Conservation (phyloP, 2,329 filamentous ascomycete species). For the Proliferodiscus dingleyae region DNA sequence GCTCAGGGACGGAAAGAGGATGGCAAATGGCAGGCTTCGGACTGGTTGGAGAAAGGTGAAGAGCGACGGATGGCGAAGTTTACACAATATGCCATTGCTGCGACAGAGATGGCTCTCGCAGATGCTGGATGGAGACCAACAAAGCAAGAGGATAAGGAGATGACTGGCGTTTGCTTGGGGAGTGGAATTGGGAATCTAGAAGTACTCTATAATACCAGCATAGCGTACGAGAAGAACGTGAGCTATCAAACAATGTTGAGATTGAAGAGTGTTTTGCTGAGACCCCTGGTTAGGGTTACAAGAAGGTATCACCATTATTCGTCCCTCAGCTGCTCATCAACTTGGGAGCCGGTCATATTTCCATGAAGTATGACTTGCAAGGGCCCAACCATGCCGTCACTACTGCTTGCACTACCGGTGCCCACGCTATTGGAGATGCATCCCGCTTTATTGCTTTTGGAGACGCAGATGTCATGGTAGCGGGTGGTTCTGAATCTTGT, state of each 20-base stretch:
- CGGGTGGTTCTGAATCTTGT: constrained; percentile 92
- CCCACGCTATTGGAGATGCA: constrained; percentile 91
- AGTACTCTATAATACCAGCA: constrained; percentile 78
- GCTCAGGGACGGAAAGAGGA: constrained; percentile 48
- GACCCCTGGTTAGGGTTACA: constrained; percentile 64
- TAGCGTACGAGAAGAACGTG: constrained; percentile 70
- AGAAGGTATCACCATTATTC: constrained; percentile 87
- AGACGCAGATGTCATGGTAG: constrained; percentile 91
- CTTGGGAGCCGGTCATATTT: constrained; percentile 87
- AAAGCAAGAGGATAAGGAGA: constrained; percentile 57
- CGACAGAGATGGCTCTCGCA: constrained; percentile 76
- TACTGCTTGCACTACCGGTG: constrained; percentile 93
- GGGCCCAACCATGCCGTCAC: constrained; percentile 91
- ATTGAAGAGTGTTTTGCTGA: constrained; percentile 16
- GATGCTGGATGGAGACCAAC: constrained; percentile 68
- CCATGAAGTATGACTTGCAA: constrained; percentile 84
- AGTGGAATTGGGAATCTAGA: constrained; percentile 95
- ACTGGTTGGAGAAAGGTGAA: constrained; percentile 51
- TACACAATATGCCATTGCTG: constrained; percentile 85
- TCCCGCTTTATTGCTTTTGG: constrained; percentile 87
- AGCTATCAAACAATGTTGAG: constrained; percentile 11
- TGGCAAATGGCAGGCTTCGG: constrained; percentile 46
- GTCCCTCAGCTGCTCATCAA: constrained; percentile 93
- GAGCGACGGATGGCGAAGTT: constrained; percentile 84
- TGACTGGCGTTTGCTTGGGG: constrained; percentile 85